These are phyloP conservation scores for Nevesoporus exiguus DNA, from an alignment of 768 basidiomycete genomes.

Conservation along the genomic window DNA sequence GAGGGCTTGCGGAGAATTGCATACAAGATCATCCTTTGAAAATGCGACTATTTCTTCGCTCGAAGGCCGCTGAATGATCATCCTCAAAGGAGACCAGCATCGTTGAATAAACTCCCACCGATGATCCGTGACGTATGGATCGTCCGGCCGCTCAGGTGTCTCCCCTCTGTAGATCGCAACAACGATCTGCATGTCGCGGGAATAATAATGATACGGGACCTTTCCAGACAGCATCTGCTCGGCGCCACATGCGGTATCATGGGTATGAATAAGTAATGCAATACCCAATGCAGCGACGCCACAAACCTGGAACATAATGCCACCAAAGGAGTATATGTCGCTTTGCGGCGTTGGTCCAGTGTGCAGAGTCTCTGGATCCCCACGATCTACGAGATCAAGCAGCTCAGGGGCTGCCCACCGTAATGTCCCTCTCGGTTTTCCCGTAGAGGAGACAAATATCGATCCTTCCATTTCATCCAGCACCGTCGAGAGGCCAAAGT, in stretches of 20 bases:
- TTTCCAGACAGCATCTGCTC: slow-evolving; percentile 9
- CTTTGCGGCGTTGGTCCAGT: neutral
- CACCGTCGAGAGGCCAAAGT: neutral
- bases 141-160: neutral
- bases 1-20: neutral
- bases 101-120: slow-evolving; percentile 5
- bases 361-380: slow-evolving; percentile 1
- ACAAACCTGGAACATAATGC: slow-evolving; percentile 29
- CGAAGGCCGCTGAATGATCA: neutral
- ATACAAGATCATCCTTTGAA: neutral
- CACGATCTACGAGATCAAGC: slow-evolving; percentile 24
- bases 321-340: slow-evolving; percentile 21
- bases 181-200: slow-evolving; percentile 1
- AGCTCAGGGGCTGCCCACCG: slow-evolving; percentile 44
- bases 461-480: neutral
- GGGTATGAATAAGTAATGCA: neutral
- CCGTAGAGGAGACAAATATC: neutral
- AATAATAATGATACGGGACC: slow-evolving; percentile 1
- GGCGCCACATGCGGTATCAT: neutral
- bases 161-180: neutral
- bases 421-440: slow-evolving; percentile 15
- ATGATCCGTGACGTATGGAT: neutral
- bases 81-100: slow-evolving; percentile 3
- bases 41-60: slow-evolving; percentile 4
- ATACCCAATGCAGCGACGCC: neutral